Conservation (phyloP, 129 eudicot species). For the Calendula officinalis region DNA sequence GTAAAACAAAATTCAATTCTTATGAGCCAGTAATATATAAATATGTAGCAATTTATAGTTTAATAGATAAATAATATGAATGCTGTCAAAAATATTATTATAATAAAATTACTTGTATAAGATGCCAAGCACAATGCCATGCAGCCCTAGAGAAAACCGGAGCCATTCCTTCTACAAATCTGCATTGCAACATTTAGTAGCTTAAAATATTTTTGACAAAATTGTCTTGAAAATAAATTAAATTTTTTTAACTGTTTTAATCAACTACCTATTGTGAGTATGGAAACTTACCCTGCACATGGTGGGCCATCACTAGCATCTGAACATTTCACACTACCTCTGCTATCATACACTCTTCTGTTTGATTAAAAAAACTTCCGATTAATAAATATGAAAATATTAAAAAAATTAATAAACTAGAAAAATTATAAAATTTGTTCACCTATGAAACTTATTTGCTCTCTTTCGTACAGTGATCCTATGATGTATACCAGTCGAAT, state of each 20-base stretch:
- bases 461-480: conserved; percentile 75
- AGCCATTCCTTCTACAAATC: conserved; percentile 99
- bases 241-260: background rate
- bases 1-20: background rate
- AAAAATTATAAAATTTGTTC: conserved; percentile 7
- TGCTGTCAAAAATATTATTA: background rate
- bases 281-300: conserved; percentile 74
- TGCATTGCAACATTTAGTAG: conserved; percentile 27
- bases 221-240: too few species aligned
- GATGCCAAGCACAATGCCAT: conserved; percentile 98
- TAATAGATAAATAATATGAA: background rate
- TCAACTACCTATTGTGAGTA: background rate
- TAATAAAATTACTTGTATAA: conserved; percentile 65
- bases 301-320: conserved; percentile 86
- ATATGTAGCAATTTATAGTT: background rate
- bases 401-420: background rate
- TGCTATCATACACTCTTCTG: conserved; percentile 84
- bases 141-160: conserved; percentile 98
- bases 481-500: conserved; percentile 96
- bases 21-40: background rate
- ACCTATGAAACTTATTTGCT: conserved; percentile 67
- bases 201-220: too few species aligned
- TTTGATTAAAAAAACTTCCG: conserved; percentile 8
- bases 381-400: background rate
- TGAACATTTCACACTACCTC: conserved; percentile 79